Evolutionary conservation across 2,329 filamentous ascomycete genomes (phyloP).

Genomic region (Epichloe sylvatica): DNA sequence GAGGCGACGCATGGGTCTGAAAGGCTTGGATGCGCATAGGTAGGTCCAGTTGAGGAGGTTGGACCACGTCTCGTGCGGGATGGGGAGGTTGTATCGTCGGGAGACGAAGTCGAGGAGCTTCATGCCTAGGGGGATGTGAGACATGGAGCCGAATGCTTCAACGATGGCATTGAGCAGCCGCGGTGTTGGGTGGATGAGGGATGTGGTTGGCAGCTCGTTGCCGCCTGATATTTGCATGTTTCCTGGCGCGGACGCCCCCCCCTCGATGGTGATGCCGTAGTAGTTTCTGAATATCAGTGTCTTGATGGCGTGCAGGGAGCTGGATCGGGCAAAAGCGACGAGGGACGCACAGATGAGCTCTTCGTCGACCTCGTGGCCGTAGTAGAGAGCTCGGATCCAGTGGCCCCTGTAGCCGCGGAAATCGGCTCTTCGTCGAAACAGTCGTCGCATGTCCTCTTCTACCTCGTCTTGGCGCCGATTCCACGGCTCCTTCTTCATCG

Average conservation of each 20-base stretch:
- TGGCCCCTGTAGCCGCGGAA: constrained; percentile 15
- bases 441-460: constrained; percentile 15
- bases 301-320: constrained; percentile 20
- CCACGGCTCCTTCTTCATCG: constrained; percentile 16
- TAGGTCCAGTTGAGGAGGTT: constrained; percentile 55
- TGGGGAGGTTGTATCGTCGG: constrained; percentile 39
- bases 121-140: constrained; percentile 43
- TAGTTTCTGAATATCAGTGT: constrained; percentile 19
- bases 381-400: constrained; percentile 13
- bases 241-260: constrained; percentile 6
- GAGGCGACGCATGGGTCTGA: constrained; percentile 22
- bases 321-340: constrained; percentile 27
- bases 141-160: constrained; percentile 54
- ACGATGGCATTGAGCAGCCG: constrained; percentile 52
- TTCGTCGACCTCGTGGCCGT: constrained; percentile 22
- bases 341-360: constrained; percentile 27
- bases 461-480: constrained; percentile 13
- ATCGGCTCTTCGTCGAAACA: constrained; percentile 14
- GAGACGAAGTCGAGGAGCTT: constrained; percentile 51
- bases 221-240: constrained; percentile 18
- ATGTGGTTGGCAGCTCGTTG: constrained; percentile 29
- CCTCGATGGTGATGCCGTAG: constrained; percentile 16
- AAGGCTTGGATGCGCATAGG: constrained; percentile 32
- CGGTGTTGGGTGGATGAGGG: constrained; percentile 42
- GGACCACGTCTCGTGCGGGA: constrained; percentile 47